Base-by-base conservation (phyloP, 2,329 filamentous ascomycete species). In the Lithohypha guttulata region DNA sequence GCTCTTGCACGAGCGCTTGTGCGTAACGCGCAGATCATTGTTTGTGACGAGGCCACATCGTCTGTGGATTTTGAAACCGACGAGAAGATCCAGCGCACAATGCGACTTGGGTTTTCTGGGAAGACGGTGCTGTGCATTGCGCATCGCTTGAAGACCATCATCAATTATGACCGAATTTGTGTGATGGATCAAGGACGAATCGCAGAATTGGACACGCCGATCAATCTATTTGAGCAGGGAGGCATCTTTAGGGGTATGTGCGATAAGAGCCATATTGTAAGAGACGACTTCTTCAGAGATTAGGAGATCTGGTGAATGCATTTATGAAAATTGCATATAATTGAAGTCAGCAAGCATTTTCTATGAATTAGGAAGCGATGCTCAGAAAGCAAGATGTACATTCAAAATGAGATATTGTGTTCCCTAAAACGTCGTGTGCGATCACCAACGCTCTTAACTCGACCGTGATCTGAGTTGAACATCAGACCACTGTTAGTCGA, bases 51-150 rank as follows among this genome's bases (percentile, higher is more conserved):
- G 61, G 91, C 91, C 1, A 98, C 91, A 0, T 85, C 80, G 1
- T 83, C 77, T 0, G 87, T 96, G 6, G 89, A 96, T 59, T 91
- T 95, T 69, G 89, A 95, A 56, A 96, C 89, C 2, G 91, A 98
- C 57, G 81, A 85, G 61, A 93, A 91, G 71, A 94, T 96, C 56
- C 89, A 96, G 61, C 68, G 69, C 40, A 93, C 87, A 3, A 95
- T 96, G 60, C 80, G 84, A 0, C 71, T 73, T 1, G 87, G 79
- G 0, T 96, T 96, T 68, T 71, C 73, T 39, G 87, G 86, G 43
- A 84, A 82, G 67, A 95, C 89, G 2, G 63, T 96, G 32, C 66
- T 96, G 15, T 94, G 86, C 61, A 95, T 96, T 57, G 89, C 89
- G 4, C 89, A 96, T 61, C 73, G 89, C 4, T 67, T 96, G 53